Evolutionary conservation across 2,329 filamentous ascomycete genomes (phyloP), one percentile per base, ranked within the genome.

Genomic region (Sclerotiophoma versabilis): DNA sequence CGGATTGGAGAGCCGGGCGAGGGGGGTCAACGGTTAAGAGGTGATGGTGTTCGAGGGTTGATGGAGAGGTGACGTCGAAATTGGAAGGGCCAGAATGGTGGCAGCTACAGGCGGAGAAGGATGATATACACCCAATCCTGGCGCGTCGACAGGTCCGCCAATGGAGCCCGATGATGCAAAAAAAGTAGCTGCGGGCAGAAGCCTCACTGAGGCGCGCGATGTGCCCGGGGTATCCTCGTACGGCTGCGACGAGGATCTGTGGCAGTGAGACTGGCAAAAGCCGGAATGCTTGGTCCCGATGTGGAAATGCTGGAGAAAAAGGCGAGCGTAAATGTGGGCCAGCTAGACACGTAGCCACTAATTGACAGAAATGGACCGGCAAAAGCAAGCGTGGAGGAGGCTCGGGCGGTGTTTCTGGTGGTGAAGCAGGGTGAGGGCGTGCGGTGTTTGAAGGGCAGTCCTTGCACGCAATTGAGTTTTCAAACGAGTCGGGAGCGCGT

Each of bases 111-210:
- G 67, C 59, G 62, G 64, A 65, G 65, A 66, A 64, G 69, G 63
- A 73, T 75, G 62, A 73, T 74, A 74, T 74, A 75, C 73, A 74
- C 64, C 70, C 66, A 46, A 59, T 57, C 66, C 58, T 57, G 64
- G 66, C 68, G 64, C 71, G 70, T 73, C 65, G 62, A 68, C 63
- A 53, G 59, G 54, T 62, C 57, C 59, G 64, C 72, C 70, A 75
- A 74, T 73, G 64, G 69, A 74, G 71, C 68, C 68, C 66, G 62
- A 71, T 57, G 63, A 59, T 60, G 60, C 52, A 63, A 57, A 63
- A 69, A 66, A 64, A 60, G 63, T 60, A 70, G 65, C 61, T 65
- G 68, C 42, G 70, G 65, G 68, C 68, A 69, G 62, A 66, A 68
- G 69, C 64, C 68, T 73, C 70, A 70, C 69, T 62, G 68, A 69